Evolutionary conservation across 495 filamentous ascomycete genomes (phyloP), one percentile per base, ranked within the genome.

Genomic region (Hypoxylon rickii): DNA sequence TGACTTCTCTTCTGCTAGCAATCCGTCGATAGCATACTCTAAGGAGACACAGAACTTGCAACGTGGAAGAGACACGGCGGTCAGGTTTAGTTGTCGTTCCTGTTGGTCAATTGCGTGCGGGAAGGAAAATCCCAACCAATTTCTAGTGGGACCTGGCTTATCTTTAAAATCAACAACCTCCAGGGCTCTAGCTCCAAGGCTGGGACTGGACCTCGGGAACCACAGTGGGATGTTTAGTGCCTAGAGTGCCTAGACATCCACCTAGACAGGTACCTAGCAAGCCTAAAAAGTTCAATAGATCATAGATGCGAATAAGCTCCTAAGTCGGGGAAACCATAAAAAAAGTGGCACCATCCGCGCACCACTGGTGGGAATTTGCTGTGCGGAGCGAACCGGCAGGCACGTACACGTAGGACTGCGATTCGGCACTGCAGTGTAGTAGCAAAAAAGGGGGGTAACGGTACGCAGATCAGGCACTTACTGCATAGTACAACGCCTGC

Each of bases 251-350:
- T n/a, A n/a, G n/a, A n/a, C n/a, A n/a, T n/a, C n/a, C n/a, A n/a
- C n/a, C n/a, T n/a, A n/a, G n/a, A n/a, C n/a, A n/a, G n/a, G n/a
- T n/a, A n/a, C n/a, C n/a, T n/a, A n/a, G n/a, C n/a, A n/a, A n/a
- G n/a, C n/a, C n/a, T n/a, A n/a, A n/a, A n/a, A n/a, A n/a, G n/a
- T n/a, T n/a, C n/a, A 29, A 29, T 29, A 29, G 24, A 4, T 29
- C 10, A 29, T 4, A 29, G 24, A 29, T 29, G 24, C 10, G 24
- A 10, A 13, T 43, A 39, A 55, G 45, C 50, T 61, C 51, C 46
- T 61, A 61, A 38, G 42, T 56, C 51, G 51, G 58, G 51, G 46
- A 21, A 43, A 50, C 46, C 32, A 32, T 32, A 16, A 32, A 55
- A 34, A 45, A 51, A 50, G 46, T 56, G 58, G 58, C 22, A 32